Base-by-base conservation (phyloP, 2,329 filamentous ascomycete genomes). In the Fusarium verticillioides region DNA sequence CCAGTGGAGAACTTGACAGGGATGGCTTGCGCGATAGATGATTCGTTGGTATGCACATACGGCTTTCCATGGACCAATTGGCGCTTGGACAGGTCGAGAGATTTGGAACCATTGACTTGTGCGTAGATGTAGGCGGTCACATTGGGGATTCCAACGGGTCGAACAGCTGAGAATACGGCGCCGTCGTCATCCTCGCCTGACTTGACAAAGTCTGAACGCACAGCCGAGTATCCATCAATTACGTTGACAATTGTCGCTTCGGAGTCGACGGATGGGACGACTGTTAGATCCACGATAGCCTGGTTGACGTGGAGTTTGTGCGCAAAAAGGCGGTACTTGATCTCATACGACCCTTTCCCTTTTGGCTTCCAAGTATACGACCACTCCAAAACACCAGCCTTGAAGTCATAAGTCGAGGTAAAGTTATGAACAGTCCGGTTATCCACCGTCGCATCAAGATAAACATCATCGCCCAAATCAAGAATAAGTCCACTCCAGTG, bases 401-500 rank as follows among this genome's bases (percentile, higher is more conserved):
- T 52, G n/a, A 64, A 64, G 0, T 64, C 58, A 3, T 64, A 64
- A 0, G 58, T 63, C 0, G 62, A 64, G 13, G 30, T 63, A 13
- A 64, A 64, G 11, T 63, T 44, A 4, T 42, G 39, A 18, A 63
- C 26, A 5, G 58, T 53, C 1, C 15, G 18, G 1, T 63, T 64
- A 9, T 64, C 58, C 18, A 64, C 62, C 7, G n/a, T 53, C 16
- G 62, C 58, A 10, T 64, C 62, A 3, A 64, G 46, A 28, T 64
- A 64, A 2, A 15, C n/a, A 34, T 64, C 46, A 9, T 63, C 16
- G 2, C 62, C 62, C 0, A 64, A 5, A 5, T 64, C 62, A 0
- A 64, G 19, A 15, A 64, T 44, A 19, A 64, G 62, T 0, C 46
- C 62, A 0, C 62, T 46, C 62, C 62, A 64, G 2, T 64, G 62